Conservation (phyloP, 108 stramenopile genomes). For the Fistulifera pelliculosa region DNA sequence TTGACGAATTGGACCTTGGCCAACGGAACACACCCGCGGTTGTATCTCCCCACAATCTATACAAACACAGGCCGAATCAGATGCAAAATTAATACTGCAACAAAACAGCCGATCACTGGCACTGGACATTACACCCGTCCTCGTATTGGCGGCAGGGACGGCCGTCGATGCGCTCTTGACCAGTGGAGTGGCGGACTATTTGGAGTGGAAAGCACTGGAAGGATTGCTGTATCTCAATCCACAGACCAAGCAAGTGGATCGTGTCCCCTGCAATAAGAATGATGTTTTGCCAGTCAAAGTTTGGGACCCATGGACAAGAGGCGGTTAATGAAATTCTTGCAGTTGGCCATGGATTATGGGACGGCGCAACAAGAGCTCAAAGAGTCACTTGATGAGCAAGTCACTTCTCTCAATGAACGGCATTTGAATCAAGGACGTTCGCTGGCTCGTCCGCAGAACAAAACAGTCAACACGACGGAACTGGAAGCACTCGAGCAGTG, state of each 20-base stretch:
- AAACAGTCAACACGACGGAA: constrained; percentile 54
- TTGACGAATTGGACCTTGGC: not conserved
- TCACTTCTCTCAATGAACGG: constrained; percentile 73
- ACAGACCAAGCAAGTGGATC: constrained; percentile 13
- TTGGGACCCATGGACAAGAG: constrained; percentile 82
- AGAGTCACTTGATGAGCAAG: constrained; percentile 20
- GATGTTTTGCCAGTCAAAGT: constrained; percentile 81
- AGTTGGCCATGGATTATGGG: constrained; percentile 75
- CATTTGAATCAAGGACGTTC: constrained; percentile 80
- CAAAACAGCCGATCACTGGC: constrained; percentile 28
- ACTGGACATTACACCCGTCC: constrained; percentile 52
- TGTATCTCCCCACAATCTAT: not conserved
- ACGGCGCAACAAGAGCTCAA: constrained; percentile 21
- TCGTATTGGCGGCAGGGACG: constrained; percentile 55
- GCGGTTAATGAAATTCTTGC: constrained; percentile 87
- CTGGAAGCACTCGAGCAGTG: constrained; percentile 38
- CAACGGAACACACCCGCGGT: not conserved
- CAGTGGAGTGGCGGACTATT: constrained; percentile 79
- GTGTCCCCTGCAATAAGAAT: constrained; percentile 80
- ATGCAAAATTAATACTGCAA: not conserved
- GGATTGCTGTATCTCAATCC: constrained; percentile 26
- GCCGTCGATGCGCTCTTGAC: constrained; percentile 70
- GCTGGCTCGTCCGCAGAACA: constrained; percentile 87
- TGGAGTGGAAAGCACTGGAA: constrained; percentile 79
- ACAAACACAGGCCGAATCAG: not conserved